These are phyloP conservation scores for Ophiostoma himal-ulmi DNA, from an alignment of 2,329 filamentous ascomycete genomes.

Conservation along the genomic window DNA sequence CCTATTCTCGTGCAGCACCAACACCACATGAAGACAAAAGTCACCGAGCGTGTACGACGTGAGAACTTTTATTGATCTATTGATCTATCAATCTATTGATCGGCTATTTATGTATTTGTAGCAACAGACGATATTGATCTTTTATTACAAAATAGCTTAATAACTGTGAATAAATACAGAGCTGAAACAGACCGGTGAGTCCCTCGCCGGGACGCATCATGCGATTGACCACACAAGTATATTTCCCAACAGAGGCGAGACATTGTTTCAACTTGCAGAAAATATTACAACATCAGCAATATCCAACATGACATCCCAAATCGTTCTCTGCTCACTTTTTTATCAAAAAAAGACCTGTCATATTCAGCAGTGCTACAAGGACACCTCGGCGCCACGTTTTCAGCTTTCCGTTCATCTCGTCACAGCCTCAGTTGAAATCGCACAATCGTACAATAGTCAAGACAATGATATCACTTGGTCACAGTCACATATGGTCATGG, in stretches of 20 bases:
- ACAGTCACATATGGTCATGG: background rate
- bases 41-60: background rate
- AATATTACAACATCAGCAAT: background rate
- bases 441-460: background rate
- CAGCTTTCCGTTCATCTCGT: background rate
- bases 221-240: background rate
- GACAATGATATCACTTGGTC: slow-evolving; percentile 2
- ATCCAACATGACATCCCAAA: background rate
- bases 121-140: background rate
- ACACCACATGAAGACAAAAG: background rate
- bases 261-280: background rate
- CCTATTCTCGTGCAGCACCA: background rate
- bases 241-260: slow-evolving; percentile 2
- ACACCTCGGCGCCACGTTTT: slow-evolving; percentile 2
- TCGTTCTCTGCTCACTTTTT: too few species aligned
- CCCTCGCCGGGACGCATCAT: background rate
- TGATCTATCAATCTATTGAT: too few species aligned
- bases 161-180: too few species aligned
- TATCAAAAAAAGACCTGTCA: background rate
- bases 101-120: background rate
- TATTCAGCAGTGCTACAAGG: slow-evolving; percentile 1
- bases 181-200: too few species aligned
- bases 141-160: background rate
- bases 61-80: background rate
- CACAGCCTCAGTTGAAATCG: background rate